phyloP scores from a whole-genome alignment of 345 rosid species.

The Hibiscus syriacus region DNA sequence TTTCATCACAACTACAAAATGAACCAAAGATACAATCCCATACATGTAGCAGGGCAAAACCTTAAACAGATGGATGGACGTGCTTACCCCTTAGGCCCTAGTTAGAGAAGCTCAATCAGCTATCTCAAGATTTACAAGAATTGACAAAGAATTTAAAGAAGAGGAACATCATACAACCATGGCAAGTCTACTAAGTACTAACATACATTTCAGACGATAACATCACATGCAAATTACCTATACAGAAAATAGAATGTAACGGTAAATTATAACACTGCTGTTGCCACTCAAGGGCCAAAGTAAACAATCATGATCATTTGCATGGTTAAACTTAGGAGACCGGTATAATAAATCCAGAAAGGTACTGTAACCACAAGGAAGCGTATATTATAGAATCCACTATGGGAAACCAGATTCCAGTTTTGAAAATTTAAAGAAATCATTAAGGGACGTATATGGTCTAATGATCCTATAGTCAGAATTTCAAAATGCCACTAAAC shows the following conservation, averaged over 20 bases:
- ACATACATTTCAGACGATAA: background rate
- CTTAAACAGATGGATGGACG: too few relatives aligned
- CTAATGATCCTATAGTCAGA: background rate
- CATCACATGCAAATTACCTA: too few relatives aligned
- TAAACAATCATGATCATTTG: background rate
- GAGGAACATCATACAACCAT: background rate
- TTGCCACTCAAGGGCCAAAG: too few relatives aligned
- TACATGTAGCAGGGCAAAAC: background rate
- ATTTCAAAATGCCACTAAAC: background rate
- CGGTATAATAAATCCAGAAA: background rate
- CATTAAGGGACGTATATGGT: background rate
- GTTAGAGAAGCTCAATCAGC: background rate
- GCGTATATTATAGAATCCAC: background rate
- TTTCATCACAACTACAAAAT: background rate
- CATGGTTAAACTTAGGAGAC: background rate
- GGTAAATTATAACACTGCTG: background rate
- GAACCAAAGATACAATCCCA: background rate
- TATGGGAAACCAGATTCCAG: background rate
- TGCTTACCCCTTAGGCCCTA: too few relatives aligned
- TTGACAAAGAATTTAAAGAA: background rate
- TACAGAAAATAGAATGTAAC: too few relatives aligned
- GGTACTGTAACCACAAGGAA: background rate
- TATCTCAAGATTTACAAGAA: too few relatives aligned
- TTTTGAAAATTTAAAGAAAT: constrained; percentile 3
- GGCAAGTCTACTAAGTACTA: background rate